phyloP scores from a whole-genome alignment of 768 basidiomycete species.

The Rhodotorula diobovata region DNA sequence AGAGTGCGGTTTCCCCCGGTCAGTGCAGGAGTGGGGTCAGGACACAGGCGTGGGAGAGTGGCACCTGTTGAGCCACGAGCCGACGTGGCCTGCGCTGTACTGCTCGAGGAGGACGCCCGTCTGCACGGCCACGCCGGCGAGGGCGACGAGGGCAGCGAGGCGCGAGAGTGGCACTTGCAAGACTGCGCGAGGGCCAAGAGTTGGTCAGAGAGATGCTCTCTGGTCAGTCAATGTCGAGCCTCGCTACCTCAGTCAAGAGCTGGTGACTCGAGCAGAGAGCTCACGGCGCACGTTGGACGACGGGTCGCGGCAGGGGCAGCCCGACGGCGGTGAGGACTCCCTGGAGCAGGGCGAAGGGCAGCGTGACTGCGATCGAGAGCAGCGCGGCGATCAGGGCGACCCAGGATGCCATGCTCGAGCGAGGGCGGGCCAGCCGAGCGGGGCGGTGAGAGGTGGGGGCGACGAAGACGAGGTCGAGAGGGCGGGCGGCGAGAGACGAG shows the following conservation, averaged over 20 bases:
- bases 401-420: neutral
- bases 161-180: neutral
- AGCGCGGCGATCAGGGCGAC: neutral
- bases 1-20: too few relatives aligned
- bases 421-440: neutral
- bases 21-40: neutral
- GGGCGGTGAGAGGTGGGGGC: too few relatives aligned
- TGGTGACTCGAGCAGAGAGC: neutral
- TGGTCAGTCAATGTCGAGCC: too few relatives aligned
- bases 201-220: too few relatives aligned
- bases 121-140: neutral
- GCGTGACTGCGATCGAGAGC: neutral
- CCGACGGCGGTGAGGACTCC: neutral
- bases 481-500: neutral
- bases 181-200: neutral
- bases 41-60: neutral
- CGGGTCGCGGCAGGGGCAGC: neutral
- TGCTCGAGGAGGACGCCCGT: neutral
- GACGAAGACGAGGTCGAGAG: neutral
- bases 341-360: neutral
- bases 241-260: too few relatives aligned
- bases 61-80: neutral
- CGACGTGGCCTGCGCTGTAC: neutral
- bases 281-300: neutral
- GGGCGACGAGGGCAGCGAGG: neutral